Evolutionary conservation across 2,329 filamentous ascomycete genomes (phyloP), one percentile per base, ranked within the genome.

Genomic region (Sarocladium brachiariae): DNA sequence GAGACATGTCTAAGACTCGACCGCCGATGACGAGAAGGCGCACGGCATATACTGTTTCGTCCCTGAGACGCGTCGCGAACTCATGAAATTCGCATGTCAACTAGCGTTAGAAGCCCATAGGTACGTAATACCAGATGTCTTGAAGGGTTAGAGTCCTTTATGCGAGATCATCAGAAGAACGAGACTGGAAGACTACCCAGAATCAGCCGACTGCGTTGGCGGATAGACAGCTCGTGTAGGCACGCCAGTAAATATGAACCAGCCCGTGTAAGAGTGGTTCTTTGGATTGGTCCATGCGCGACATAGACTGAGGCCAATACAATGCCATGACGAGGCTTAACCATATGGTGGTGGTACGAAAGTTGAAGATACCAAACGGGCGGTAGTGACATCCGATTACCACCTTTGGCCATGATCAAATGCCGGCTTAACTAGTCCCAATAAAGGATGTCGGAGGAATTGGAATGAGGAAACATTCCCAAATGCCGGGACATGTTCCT

Each of bases 1-100:
- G 51, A 56, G 54, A 60, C 55, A 60, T 56, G 55, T 57, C 53
- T 60, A 25, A 35, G 24, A 45, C 21, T 46, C 16, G 34, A 25
- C 39, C 39, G 39, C 39, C 39, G 39, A 43, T 43, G 39, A 43
- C 39, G 39, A 43, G 39, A 5, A 43, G 23, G 39, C 39, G 21
- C 23, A 43, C 39, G 39, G 39, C 23, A 43, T 16, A 25, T 27
- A 7, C 21, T n/a, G 10, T 19, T 25, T 27, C n/a, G 39, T 11
- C 39, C 23, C 39, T 43, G 13, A n/a, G 13, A 43, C 39, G 39
- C 39, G 39, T 43, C 39, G 39, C 39, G 39, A 11, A 19, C n/a
- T 27, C 39, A 14, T 23, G 39, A 43, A 27, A 43, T 9, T 43
- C 39, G 21, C 39, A 43, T 43, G 39, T 43, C 39, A 43, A 27